These are phyloP conservation scores for Suhomyces vadensis DNA, from an alignment of 805 yeast species.

Conservation along the genomic window DNA sequence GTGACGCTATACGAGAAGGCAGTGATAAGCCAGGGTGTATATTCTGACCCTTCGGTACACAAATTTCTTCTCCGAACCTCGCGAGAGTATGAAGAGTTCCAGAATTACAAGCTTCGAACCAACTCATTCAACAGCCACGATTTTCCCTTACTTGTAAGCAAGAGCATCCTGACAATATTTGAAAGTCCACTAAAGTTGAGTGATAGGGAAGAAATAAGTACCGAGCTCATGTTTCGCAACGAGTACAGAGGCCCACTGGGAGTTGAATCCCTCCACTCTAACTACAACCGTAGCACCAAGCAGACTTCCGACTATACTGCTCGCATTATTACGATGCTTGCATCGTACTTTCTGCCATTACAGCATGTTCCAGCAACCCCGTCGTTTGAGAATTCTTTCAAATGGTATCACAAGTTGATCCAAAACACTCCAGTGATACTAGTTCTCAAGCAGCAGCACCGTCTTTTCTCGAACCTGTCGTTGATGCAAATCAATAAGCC, in stretches of 20 bases:
- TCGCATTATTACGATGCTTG: constrained; percentile 24
- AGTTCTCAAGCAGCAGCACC: constrained; percentile 27
- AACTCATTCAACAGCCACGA: constrained; percentile 15
- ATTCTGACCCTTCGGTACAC: constrained; percentile 15
- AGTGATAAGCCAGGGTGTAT: constrained; percentile 10
- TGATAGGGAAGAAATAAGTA: constrained; percentile 12
- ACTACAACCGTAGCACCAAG: constrained; percentile 14
- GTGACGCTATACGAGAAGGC: constrained; percentile 22
- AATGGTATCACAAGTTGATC: constrained; percentile 32
- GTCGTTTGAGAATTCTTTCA: constrained; percentile 20
- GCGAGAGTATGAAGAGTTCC: constrained; percentile 21
- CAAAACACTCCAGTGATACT: constrained; percentile 31
- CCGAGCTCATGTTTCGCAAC: constrained; percentile 9
- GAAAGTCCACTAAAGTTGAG: constrained; percentile 16
- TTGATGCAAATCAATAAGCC: constrained; percentile 25
- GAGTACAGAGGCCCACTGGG: not conserved
- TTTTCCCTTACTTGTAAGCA: constrained; percentile 24
- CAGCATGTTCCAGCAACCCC: constrained; percentile 12
- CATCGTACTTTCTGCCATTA: constrained; percentile 27
- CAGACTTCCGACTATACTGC: constrained; percentile 27
- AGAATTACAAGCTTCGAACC: constrained; percentile 20
- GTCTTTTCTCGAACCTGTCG: constrained; percentile 29
- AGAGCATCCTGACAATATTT: constrained; percentile 22
- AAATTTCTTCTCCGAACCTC: constrained; percentile 19
- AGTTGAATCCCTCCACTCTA: constrained; percentile 11